Conservation (phyloP, 129 eudicot genomes). For the Dittrichia graveolens region DNA sequence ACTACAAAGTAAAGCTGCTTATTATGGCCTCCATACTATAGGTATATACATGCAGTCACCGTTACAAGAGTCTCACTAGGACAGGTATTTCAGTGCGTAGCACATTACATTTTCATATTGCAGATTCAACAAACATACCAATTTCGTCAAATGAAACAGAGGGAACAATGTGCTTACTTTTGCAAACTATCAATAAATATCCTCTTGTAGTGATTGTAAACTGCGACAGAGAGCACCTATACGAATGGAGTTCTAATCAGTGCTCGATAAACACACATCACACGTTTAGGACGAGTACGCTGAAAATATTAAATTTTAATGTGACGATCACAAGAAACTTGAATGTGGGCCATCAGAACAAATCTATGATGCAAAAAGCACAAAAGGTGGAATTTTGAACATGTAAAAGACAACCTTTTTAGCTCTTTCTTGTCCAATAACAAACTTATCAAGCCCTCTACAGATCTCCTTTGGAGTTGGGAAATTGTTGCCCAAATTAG, state of each 20-base stretch:
- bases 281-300: constrained; percentile 6
- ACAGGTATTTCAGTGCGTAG: background rate
- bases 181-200: constrained; percentile 28
- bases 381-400: background rate
- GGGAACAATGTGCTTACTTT: constrained; percentile 23
- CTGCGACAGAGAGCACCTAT: constrained; percentile 38
- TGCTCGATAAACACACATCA: background rate
- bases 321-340: too few relatives aligned
- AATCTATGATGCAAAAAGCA: background rate
- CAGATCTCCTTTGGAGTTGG: constrained; percentile 70
- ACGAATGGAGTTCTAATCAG: background rate
- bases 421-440: constrained; percentile 49
- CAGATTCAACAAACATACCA: background rate
- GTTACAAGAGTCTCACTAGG: background rate
- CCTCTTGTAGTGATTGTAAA: constrained; percentile 39
- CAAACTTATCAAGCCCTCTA: constrained; percentile 53
- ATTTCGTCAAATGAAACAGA: background rate
- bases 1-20: background rate
- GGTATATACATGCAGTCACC: background rate
- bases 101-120: background rate
- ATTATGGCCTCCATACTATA: background rate
- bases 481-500: constrained; percentile 52
- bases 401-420: constrained; percentile 20
- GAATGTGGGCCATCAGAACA: too few relatives aligned
- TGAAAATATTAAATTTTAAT: too few relatives aligned